Conservation (phyloP, 345 rosid genomes). For the Salix udensis region DNA sequence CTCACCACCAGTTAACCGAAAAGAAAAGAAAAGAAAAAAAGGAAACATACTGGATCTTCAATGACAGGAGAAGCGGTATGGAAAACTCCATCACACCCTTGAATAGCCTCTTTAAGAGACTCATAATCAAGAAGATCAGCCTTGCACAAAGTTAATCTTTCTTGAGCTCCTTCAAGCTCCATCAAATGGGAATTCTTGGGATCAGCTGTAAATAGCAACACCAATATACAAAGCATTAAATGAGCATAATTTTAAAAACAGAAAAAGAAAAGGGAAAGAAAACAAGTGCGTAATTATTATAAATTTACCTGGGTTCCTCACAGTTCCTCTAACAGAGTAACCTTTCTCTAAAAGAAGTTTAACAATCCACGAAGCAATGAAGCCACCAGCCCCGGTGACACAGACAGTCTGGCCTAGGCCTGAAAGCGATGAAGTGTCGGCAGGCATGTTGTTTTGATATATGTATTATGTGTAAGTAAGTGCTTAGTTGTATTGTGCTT, state of each 20-base stretch:
- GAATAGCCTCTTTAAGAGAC: slow-evolving; percentile 58
- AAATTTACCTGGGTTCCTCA: slow-evolving; percentile 67
- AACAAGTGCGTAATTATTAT: neutral
- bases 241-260: neutral
- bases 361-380: slow-evolving; percentile 95
- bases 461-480: too few species aligned
- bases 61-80: slow-evolving; percentile 96
- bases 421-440: slow-evolving; percentile 21
- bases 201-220: slow-evolving; percentile 42
- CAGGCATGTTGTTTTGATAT: slow-evolving; percentile 11
- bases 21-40: neutral
- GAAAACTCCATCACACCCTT: slow-evolving; percentile 90
- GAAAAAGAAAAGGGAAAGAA: neutral
- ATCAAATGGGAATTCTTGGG: slow-evolving; percentile 81
- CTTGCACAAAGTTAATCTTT: slow-evolving; percentile 66
- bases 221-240: neutral
- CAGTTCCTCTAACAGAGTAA: slow-evolving; percentile 78
- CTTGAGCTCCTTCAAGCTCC: slow-evolving; percentile 84
- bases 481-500: too few species aligned
- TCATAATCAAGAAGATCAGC: slow-evolving; percentile 80
- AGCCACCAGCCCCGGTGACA: slow-evolving; percentile 98
- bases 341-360: slow-evolving; percentile 76
- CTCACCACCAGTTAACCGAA: neutral
- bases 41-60: slow-evolving; percentile 75
- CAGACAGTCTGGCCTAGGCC: slow-evolving; percentile 60